Evolutionary conservation across 2,329 filamentous ascomycete genomes (phyloP).

Genomic region (Dactylellina cionopaga): DNA sequence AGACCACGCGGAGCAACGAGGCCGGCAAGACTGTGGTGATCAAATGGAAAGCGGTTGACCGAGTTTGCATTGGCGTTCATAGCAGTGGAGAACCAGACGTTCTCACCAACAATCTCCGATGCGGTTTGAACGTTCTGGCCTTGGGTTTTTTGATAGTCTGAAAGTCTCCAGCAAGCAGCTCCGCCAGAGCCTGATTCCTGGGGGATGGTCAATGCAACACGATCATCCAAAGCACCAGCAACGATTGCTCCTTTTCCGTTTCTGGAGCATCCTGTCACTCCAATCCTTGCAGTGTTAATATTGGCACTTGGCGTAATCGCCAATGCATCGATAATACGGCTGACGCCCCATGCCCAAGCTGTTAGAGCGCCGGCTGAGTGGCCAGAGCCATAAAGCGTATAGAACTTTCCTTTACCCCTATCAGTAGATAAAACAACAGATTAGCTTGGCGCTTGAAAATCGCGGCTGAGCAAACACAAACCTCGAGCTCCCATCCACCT

Average conservation of each 20-base stretch:
- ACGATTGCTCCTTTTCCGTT: slow-evolving; percentile 73
- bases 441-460: background rate
- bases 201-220: slow-evolving; percentile 71
- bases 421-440: background rate
- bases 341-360: slow-evolving; percentile 72
- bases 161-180: slow-evolving; percentile 70
- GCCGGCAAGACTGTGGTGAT: slow-evolving; percentile 70
- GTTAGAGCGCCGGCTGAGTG: slow-evolving; percentile 69
- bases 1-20: slow-evolving; percentile 68
- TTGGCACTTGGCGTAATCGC: slow-evolving; percentile 64
- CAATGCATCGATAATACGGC: slow-evolving; percentile 70
- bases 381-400: slow-evolving; percentile 67
- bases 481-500: slow-evolving; percentile 61
- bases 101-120: slow-evolving; percentile 69
- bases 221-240: slow-evolving; percentile 68
- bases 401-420: slow-evolving; percentile 70
- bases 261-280: slow-evolving; percentile 72
- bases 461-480: background rate
- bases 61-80: slow-evolving; percentile 67
- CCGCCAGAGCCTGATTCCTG: slow-evolving; percentile 72
- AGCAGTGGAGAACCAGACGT: slow-evolving; percentile 70
- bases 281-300: slow-evolving; percentile 66
- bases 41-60: slow-evolving; percentile 65
- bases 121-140: slow-evolving; percentile 71
- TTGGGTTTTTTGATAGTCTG: slow-evolving; percentile 64